Base-by-base conservation (phyloP, 2,329 filamentous ascomycete genomes). In the Penicillium olsonii region DNA sequence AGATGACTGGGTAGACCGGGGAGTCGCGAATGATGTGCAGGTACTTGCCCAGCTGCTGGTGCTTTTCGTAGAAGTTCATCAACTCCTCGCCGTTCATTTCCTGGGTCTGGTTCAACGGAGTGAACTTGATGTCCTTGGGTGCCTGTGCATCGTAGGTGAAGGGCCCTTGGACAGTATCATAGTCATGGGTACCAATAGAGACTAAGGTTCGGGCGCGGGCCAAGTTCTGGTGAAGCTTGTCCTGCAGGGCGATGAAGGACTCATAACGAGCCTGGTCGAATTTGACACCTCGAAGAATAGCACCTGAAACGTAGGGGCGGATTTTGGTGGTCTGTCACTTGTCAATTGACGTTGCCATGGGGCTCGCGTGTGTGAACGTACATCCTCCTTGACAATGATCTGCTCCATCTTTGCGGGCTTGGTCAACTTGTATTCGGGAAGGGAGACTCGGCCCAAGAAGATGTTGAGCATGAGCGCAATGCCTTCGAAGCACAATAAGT, bases 401-500 rank as follows among this genome's bases (percentile, higher is more conserved):
- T 84, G 88, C 71, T 95, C 82, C 50, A 92, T 73, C 69, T 92
- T 79, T 53, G 84, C 77, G 14, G 92, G 89, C 59, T 87, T 78
- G 56, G 85, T 83, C 45, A 96, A 75, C 62, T 78, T 81, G 79
- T 90, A 97, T 61, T 90, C 88, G 49, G 95, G 94, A 34, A 90
- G 79, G 24, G 84, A 74, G 48, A 83, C 78, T 64, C 85, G 88
- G 57, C 85, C 89, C 58, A 88, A 80, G 84, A 99, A 97, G 73
- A 97, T 89, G 72, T 96, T 96, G 62, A 97, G 83, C 82, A 95
- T 95, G 71, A 96, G 83, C 60, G 90, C 87, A 69, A 97, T 96
- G 54, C 92, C 92, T 77, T 97, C 94, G 75, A 95, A 95, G 75
- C 92, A 97, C 48, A 99, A 84, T 86, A 97, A 91, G 67, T 97